Conservation (phyloP, 2,329 filamentous ascomycete genomes). For the Verticillium nonalfalfae region DNA sequence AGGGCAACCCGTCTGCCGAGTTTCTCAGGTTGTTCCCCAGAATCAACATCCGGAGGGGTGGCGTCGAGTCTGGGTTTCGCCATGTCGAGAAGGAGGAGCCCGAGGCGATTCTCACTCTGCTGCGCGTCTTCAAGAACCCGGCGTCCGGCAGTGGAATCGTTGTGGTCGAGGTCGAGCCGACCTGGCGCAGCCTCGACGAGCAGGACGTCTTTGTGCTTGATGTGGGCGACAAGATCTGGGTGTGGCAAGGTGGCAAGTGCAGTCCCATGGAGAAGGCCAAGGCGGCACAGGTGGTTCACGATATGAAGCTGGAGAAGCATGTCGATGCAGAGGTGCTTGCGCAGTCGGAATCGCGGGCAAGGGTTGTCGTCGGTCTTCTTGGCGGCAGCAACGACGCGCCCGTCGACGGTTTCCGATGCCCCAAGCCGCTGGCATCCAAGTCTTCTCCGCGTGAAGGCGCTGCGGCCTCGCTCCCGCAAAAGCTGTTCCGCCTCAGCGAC, state of each 20-base stretch:
- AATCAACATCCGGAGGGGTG: slow-evolving; percentile 53
- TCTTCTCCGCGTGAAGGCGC: slow-evolving; percentile 7
- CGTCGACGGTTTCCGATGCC: slow-evolving; percentile 29
- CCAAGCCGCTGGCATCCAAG: slow-evolving; percentile 30
- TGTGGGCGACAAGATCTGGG: slow-evolving; percentile 57
- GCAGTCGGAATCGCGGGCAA: slow-evolving; percentile 50
- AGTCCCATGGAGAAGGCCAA: slow-evolving; percentile 65
- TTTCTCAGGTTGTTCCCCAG: slow-evolving; percentile 56
- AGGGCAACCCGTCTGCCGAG: slow-evolving; percentile 50
- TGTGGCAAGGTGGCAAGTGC: slow-evolving; percentile 61
- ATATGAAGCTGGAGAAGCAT: slow-evolving; percentile 57
- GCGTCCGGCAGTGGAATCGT: slow-evolving; percentile 41
- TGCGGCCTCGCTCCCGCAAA: slow-evolving; percentile 20
- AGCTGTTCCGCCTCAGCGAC: slow-evolving; percentile 59
- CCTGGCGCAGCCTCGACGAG: slow-evolving; percentile 56
- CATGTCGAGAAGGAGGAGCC: slow-evolving; percentile 47
- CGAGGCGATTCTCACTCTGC: slow-evolving; percentile 40
- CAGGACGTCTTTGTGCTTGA: slow-evolving; percentile 62
- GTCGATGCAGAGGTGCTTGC: slow-evolving; percentile 59
- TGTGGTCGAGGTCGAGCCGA: slow-evolving; percentile 58
- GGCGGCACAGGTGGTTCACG: slow-evolving; percentile 60
- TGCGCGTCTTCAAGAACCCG: slow-evolving; percentile 59
- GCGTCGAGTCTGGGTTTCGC: slow-evolving; percentile 55
- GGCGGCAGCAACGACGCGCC: slow-evolving; percentile 37
- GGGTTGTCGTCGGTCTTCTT: slow-evolving; percentile 49